Evolutionary conservation across 169 alveolate species (phyloP).

Genomic region (Plasmodium gallinaceum): DNA sequence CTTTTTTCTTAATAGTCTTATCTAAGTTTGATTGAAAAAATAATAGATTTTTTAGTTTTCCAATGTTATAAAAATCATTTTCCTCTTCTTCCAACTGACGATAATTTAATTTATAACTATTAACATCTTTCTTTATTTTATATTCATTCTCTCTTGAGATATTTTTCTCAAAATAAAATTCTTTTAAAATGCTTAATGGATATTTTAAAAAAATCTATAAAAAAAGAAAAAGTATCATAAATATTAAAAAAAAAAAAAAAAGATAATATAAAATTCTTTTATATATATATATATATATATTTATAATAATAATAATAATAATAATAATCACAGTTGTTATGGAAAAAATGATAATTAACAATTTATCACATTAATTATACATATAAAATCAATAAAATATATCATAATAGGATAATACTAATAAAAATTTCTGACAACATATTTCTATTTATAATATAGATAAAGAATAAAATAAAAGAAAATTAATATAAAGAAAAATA

Average conservation of each 20-base stretch:
- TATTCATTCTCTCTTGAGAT: conserved; percentile 12
- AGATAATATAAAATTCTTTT: not conserved
- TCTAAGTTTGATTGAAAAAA: conserved; percentile 66
- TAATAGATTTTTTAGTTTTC: conserved; percentile 42
- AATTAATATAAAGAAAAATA: too few species aligned
- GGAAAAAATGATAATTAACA: too few species aligned
- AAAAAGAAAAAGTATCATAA: not conserved
- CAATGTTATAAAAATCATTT: conserved; percentile 27
- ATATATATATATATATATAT: too few species aligned
- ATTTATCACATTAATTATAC: too few species aligned
- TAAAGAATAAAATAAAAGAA: too few species aligned
- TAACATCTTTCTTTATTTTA: conserved; percentile 10
- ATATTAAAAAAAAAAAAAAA: not conserved
- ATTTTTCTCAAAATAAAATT: conserved; percentile 14
- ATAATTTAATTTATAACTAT: not conserved
- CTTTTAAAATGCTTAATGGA: conserved; percentile 49
- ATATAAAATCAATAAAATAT: too few species aligned
- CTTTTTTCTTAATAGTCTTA: conserved; percentile 18
- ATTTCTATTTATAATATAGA: not conserved
- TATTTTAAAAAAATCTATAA: conserved; percentile 44
- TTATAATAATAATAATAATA: too few species aligned
- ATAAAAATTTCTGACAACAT: not conserved
- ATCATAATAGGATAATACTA: too few species aligned
- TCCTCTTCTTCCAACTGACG: conserved; percentile 45
- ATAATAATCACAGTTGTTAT: too few species aligned